Evolutionary conservation across 2,329 filamentous ascomycete species (phyloP).

Genomic region (Aspergillus puulaauensis): DNA sequence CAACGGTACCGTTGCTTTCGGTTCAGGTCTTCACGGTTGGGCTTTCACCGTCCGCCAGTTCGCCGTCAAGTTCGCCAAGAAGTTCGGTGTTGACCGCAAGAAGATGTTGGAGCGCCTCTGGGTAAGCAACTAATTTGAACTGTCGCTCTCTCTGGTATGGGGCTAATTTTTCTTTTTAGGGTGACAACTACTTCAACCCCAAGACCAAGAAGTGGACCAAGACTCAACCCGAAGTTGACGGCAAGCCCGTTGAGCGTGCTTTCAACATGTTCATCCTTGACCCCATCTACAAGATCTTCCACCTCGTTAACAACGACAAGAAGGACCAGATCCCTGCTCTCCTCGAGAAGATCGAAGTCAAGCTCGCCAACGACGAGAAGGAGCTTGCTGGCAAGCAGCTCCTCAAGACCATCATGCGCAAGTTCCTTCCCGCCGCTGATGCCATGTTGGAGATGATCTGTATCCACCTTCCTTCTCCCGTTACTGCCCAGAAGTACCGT

Average conservation of each 20-base stretch:
- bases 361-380: constrained; percentile 81
- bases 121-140: constrained; percentile 56
- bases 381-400: constrained; percentile 96
- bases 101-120: constrained; percentile 99
- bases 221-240: constrained; percentile 71
- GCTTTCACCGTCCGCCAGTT: constrained; percentile 99
- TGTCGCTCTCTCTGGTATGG: neutral
- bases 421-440: constrained; percentile 97
- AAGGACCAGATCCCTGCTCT: constrained; percentile 83
- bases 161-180: constrained; percentile 43
- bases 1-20: constrained; percentile 96
- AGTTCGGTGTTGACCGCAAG: constrained; percentile 99
- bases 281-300: constrained; percentile 99
- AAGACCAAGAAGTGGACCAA: constrained; percentile 99
- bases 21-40: constrained; percentile 99
- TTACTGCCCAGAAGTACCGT: constrained; percentile 96
- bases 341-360: constrained; percentile 90
- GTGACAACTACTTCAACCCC: constrained; percentile 99
- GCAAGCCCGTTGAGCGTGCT: constrained; percentile 90
- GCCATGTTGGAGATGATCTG: constrained; percentile 99
- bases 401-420: constrained; percentile 97
- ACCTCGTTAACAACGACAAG: constrained; percentile 97
- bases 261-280: constrained; percentile 99
- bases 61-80: constrained; percentile 94
- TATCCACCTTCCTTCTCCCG: constrained; percentile 94